Evolutionary conservation across 208 protist species (phyloP).

Genomic region (Endotrypanum monterogeii): DNA sequence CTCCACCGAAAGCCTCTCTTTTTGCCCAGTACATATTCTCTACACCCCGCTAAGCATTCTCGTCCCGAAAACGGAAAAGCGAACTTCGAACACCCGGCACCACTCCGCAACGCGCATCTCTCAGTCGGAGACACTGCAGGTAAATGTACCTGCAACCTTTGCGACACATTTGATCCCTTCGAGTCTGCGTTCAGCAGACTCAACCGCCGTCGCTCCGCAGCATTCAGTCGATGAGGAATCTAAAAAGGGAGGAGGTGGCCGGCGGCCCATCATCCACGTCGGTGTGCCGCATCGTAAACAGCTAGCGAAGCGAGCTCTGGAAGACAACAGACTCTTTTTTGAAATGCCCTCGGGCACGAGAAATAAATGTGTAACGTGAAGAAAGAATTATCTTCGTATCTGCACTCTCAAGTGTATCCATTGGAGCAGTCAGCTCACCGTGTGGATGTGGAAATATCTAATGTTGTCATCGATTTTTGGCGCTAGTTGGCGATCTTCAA

Average conservation of each 20-base stretch:
- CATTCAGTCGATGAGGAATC: not conserved
- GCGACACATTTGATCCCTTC: not conserved
- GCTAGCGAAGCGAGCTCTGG: conserved; percentile 67
- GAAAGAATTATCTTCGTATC: not conserved
- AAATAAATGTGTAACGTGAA: not conserved
- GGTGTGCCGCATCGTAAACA: conserved; percentile 52
- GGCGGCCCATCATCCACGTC: conserved; percentile 37
- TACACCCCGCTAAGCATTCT: conserved; percentile 26
- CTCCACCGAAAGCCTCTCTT: conserved; percentile 13
- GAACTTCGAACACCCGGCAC: not conserved
- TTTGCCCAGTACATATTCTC: conserved; percentile 18
- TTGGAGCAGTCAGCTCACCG: too few relatives aligned
- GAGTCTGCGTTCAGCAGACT: not conserved
- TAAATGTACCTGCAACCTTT: not conserved
- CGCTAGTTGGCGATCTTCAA: too few relatives aligned
- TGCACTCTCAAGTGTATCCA: too few relatives aligned
- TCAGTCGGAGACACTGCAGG: conserved; percentile 8
- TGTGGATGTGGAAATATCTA: too few relatives aligned
- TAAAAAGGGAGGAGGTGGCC: not conserved
- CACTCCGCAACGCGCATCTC: conserved; percentile 7
- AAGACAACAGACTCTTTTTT: conserved; percentile 77
- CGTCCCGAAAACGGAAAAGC: not conserved
- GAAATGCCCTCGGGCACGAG: not conserved
- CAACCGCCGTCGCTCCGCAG: not conserved
- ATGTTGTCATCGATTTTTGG: too few relatives aligned